Conservation (phyloP, 345 rosid species). For the Euphorbia peplus region DNA sequence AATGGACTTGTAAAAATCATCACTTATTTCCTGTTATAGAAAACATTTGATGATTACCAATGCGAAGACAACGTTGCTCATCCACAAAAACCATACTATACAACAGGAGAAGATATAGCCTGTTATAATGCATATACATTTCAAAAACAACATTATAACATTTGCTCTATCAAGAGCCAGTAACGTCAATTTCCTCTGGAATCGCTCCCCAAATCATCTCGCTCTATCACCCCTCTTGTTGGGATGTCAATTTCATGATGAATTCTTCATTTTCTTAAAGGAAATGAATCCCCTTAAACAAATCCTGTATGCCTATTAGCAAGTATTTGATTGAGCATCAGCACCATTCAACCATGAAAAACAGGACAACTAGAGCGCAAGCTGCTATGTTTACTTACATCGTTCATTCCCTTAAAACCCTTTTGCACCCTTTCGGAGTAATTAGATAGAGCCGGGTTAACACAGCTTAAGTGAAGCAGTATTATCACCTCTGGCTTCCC, state of each 20-base stretch:
- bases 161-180: neutral
- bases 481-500: neutral
- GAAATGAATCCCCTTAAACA: neutral
- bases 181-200: too few species aligned
- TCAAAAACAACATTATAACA: neutral
- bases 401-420: neutral
- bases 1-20: too few species aligned
- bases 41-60: too few species aligned
- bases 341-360: neutral
- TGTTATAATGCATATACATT: neutral
- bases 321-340: constrained; percentile 4
- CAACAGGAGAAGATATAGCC: too few species aligned
- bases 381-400: neutral
- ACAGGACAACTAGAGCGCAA: neutral
- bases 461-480: neutral
- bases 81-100: too few species aligned
- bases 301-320: neutral
- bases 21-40: too few species aligned
- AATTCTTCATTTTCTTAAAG: neutral
- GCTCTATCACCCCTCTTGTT: neutral
- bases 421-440: neutral
- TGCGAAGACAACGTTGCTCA: too few species aligned
- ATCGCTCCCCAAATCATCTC: neutral
- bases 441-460: neutral
- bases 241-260: neutral